Percentiles rank a stretch among this genome's conserved stretches.
phyloP scores from a whole-genome alignment of 1,139 yeast species.

The Yamadazyma buinensis region DNA sequence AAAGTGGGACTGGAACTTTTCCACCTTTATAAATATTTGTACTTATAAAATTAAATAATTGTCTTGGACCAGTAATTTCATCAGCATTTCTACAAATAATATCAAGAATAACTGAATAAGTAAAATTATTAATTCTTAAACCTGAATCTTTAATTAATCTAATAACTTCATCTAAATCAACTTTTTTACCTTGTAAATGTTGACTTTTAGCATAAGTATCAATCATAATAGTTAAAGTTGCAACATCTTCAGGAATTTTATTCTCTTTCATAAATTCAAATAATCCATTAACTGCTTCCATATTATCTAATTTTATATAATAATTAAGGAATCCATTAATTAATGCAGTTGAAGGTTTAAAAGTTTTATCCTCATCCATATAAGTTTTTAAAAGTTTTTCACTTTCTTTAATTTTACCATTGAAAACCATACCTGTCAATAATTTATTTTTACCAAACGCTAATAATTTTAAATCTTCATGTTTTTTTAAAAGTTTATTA shows the following conservation, averaged over 20 bases:
- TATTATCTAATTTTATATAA: slow-evolving; percentile 30
- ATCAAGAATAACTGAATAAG: slow-evolving; percentile 53
- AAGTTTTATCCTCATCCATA: slow-evolving; percentile 22
- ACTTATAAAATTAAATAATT: slow-evolving; percentile 27
- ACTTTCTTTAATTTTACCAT: slow-evolving; percentile 29
- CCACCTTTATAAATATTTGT: slow-evolving; percentile 24
- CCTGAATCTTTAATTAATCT: slow-evolving; percentile 39
- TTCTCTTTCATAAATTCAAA: slow-evolving; percentile 33
- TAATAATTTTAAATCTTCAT: slow-evolving; percentile 23
- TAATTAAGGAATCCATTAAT: slow-evolving; percentile 36
- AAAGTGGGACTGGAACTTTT: no score
- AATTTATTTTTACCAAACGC: slow-evolving; percentile 33
- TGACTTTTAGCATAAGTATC: slow-evolving; percentile 52
- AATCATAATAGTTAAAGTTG: slow-evolving; percentile 62
- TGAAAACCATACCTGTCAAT: slow-evolving; percentile 31
- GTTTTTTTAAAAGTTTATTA: slow-evolving; percentile 22
- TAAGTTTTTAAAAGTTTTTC: slow-evolving; percentile 30
- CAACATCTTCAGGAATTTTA: slow-evolving; percentile 56
- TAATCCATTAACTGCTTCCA: slow-evolving; percentile 37
- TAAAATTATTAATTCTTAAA: slow-evolving; percentile 45
- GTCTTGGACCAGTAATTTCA: slow-evolving; percentile 51
- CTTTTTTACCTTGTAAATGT: slow-evolving; percentile 41
- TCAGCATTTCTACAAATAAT: slow-evolving; percentile 50
- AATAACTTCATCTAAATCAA: slow-evolving; percentile 40
- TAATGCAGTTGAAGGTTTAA: slow-evolving; percentile 29